phyloP scores from a whole-genome alignment of 1,284 basidiomycete genomes.

The Trichosporon coremiiforme region DNA sequence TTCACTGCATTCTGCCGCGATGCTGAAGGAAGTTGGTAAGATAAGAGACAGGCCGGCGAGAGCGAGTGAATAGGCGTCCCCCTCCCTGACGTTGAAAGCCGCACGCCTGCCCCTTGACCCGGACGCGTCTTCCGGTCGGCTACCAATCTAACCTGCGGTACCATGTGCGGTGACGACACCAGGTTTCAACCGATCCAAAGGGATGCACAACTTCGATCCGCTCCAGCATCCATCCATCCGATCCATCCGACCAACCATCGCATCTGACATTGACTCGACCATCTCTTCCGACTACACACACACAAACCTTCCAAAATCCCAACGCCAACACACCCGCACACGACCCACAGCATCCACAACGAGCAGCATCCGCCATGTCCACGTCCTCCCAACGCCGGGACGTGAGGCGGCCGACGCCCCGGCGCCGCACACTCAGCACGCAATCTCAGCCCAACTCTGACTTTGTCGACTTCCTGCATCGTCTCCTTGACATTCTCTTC shows the following conservation, averaged over 20 bases:
- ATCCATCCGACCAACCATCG: not conserved
- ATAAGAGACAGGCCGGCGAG: not conserved
- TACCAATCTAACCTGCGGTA: not conserved
- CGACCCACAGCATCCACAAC: not conserved
- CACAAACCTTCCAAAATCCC: not conserved
- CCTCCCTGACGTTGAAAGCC: too few relatives aligned
- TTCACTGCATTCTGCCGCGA: not conserved
- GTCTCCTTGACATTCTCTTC: slow-evolving; percentile 35
- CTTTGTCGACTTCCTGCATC: slow-evolving; percentile 47
- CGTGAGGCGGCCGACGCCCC: slow-evolving; percentile 8
- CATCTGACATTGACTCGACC: not conserved
- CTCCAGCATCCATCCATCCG: slow-evolving; percentile 2
- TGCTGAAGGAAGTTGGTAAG: not conserved
- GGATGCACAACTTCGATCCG: not conserved
- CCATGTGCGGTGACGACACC: slow-evolving; percentile 2
- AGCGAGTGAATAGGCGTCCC: not conserved
- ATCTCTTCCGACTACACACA: not conserved
- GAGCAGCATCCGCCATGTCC: slow-evolving; percentile 1
- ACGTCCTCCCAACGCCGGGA: slow-evolving; percentile 8
- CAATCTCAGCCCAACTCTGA: slow-evolving; percentile 34
- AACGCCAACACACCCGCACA: not conserved
- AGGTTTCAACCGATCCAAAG: not conserved
- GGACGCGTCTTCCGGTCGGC: not conserved
- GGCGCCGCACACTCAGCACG: slow-evolving; percentile 8
- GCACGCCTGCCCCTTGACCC: not conserved